Conservation (phyloP, 163 green algal genomes). For the Chlamydomonas reinhardtii region DNA sequence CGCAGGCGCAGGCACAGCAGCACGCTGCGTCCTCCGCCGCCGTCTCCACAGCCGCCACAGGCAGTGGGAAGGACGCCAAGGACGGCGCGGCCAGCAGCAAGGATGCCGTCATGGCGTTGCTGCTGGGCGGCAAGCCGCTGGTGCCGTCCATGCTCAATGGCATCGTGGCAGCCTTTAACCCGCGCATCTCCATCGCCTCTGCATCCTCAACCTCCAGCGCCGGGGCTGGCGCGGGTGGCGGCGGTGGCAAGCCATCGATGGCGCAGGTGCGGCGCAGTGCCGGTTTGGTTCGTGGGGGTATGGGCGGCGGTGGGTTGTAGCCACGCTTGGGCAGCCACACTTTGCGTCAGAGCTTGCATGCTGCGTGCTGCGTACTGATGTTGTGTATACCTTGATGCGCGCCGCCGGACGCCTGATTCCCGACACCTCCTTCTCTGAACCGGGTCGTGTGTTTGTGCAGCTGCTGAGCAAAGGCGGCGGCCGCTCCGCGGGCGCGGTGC, state of each 20-base stretch:
- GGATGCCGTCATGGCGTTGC: background rate
- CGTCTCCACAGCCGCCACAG: background rate
- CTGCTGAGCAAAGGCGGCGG: background rate
- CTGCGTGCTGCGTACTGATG: no score
- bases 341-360: no score
- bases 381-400: background rate
- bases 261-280: constrained; percentile 34
- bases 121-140: constrained; percentile 55
- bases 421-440: no score
- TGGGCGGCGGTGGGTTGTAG: no score
- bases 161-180: constrained; percentile 63
- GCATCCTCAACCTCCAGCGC: background rate
- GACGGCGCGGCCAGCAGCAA: no score
- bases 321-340: no score
- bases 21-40: background rate
- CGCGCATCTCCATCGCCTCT: constrained; percentile 23
- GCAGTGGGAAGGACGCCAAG: no score
- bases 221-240: background rate
- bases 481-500: background rate
- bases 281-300: no score
- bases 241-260: constrained; percentile 31
- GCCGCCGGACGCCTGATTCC: no score
- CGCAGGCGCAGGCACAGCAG: background rate
- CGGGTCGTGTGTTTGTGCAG: background rate
- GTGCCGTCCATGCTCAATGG: constrained; percentile 59